These are phyloP conservation scores for Amaranthus hypochondriacus DNA, from an alignment of 148 eudicot species.

Conservation along the genomic window DNA sequence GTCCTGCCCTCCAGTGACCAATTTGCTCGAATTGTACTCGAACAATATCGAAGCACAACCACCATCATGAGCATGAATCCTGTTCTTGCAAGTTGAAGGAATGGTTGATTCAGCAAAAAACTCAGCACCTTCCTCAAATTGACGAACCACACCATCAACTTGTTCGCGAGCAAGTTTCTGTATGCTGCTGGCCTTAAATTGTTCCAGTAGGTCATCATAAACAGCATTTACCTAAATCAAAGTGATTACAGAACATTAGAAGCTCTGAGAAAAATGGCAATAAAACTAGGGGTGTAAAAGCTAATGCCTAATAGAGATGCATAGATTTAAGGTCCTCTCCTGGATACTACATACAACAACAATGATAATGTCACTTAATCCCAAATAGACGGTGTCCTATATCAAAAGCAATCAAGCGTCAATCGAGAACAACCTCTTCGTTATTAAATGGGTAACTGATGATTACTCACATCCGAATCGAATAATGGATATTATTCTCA, in stretches of 20 bases:
- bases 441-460: too few relatives aligned
- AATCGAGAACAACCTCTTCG: too few relatives aligned
- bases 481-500: too few relatives aligned
- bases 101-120: conserved; percentile 61
- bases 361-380: too few relatives aligned
- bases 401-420: too few relatives aligned
- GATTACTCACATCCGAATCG: too few relatives aligned
- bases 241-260: conserved; percentile 3
- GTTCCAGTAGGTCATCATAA: conserved; percentile 68
- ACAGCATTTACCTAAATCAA: conserved; percentile 65
- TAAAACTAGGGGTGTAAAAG: neutral
- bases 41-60: conserved; percentile 83
- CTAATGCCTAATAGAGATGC: neutral
- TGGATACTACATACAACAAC: too few relatives aligned
- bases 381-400: too few relatives aligned
- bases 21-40: conserved; percentile 64
- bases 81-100: conserved; percentile 55
- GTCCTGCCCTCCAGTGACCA: conserved; percentile 90
- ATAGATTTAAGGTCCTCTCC: neutral
- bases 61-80: conserved; percentile 80
- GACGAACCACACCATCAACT: conserved; percentile 94
- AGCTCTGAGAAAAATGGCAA: neutral
- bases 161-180: conserved; percentile 81
- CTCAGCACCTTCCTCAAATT: conserved; percentile 85
- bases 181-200: conserved; percentile 53